Evolutionary conservation across 371 early-diverging fungal species (phyloP).

Genomic region (Mucor lusitanicus): DNA sequence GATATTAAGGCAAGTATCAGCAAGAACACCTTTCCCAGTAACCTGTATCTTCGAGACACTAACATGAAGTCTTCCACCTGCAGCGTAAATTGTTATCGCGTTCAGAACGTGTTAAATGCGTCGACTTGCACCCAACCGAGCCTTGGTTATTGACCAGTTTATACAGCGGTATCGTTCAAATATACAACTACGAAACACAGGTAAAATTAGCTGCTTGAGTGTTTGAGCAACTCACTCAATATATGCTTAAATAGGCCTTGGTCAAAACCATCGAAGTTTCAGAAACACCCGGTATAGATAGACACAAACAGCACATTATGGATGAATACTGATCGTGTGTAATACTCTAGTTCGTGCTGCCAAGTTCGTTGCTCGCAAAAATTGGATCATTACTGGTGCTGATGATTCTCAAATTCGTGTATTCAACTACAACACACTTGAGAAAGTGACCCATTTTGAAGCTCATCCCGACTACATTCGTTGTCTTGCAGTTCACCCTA

Average conservation of each 20-base stretch:
- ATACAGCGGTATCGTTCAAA: conserved; percentile 96
- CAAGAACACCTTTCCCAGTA: neutral
- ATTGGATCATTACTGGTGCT: conserved; percentile 96
- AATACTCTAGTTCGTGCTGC: conserved; percentile 81
- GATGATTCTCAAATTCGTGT: conserved; percentile 98
- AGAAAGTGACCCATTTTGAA: conserved; percentile 94
- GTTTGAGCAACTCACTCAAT: neutral
- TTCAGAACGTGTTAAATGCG: conserved; percentile 96
- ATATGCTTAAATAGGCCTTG: conserved; percentile 57
- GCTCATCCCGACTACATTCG: conserved; percentile 99
- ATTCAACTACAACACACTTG: conserved; percentile 99
- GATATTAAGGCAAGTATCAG: conserved; percentile 59
- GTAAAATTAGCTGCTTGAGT: conserved; percentile 37
- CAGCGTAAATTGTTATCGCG: conserved; percentile 79
- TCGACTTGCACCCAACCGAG: conserved; percentile 99
- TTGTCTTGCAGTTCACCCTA: conserved; percentile 93
- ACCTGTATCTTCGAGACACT: neutral
- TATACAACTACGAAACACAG: conserved; percentile 99
- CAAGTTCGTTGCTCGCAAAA: conserved; percentile 95
- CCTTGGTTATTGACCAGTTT: conserved; percentile 98
- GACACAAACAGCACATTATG: neutral
- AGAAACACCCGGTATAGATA: conserved; percentile 74
- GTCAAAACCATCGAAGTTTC: conserved; percentile 97
- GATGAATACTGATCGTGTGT: neutral
- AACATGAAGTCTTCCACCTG: neutral